Base-by-base conservation (phyloP, 768 basidiomycete genomes). In the Suillus decipiens region DNA sequence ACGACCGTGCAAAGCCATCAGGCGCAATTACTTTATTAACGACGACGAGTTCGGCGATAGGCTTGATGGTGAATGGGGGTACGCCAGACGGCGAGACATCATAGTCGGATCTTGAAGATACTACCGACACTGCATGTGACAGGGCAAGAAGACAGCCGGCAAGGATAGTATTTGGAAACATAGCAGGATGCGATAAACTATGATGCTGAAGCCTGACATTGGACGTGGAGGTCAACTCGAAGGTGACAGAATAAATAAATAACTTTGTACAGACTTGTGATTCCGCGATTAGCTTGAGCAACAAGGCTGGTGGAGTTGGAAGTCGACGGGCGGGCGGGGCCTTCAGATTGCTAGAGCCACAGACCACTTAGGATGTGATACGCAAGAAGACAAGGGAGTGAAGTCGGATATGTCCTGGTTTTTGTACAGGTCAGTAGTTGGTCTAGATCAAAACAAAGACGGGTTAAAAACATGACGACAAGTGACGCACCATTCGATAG, bases 1-100 rank as follows among this genome's bases (percentile, higher is more conserved):
- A 81, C 81, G 76, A 73, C 48, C 73, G 73, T 51, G 61, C 59
- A 61, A 79, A 84, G 24, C 85, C 84, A 71, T 86, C 85, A 0
- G 86, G 85, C 15, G 80, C 66, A 59, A 86, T 80, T 14, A 72
- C 62, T 57, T 72, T 73, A 70, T 84, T 84, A 10, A 72, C 68
- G 55, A 85, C 73, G 53, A 75, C 69, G 10, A 85, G 66, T 28
- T 78, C 71, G 41, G 68, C 68, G 24, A 70, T 50, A 45, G 75
- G 75, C n/a, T 70, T 69, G 47, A 75, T 58, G 56, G 72, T 55
- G 31, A 12, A 39, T 3, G 65, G 61, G 9, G 63, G 37, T 43
- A n/a, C 42, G 6, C 63, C 43, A 58, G 22, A 41, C 36, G 61
- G 60, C 39, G 57, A 45, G 55, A 33, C 39, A 0, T 58, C 63